These are phyloP conservation scores for Crinitomyces ghanaensis DNA, from an alignment of 805 yeast genomes.

Conservation along the genomic window DNA sequence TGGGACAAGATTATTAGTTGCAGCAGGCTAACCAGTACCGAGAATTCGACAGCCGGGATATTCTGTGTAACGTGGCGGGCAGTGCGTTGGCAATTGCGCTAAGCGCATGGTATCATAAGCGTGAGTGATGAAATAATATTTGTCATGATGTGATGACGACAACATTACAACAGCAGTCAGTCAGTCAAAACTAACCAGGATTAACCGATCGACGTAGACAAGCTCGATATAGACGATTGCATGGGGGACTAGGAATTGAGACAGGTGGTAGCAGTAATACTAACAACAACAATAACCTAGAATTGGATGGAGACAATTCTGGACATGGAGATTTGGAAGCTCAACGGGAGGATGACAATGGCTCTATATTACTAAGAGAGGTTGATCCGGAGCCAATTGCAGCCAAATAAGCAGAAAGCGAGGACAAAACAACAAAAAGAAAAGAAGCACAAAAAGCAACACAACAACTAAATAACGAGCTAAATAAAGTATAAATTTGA, in stretches of 20 bases:
- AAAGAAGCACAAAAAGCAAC: too few relatives aligned
- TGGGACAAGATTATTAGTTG: background rate
- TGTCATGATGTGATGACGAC: too few relatives aligned
- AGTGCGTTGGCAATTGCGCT: constrained; percentile 21
- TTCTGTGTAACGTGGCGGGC: constrained; percentile 29
- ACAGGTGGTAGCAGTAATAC: background rate
- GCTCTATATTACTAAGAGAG: constrained; percentile 14
- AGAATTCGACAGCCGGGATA: constrained; percentile 27
- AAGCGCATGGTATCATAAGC: constrained; percentile 27
- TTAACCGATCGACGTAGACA: constrained; percentile 21
- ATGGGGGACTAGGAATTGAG: constrained; percentile 13
- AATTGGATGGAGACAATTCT: background rate
- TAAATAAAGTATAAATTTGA: too few relatives aligned
- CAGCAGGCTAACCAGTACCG: constrained; percentile 20
- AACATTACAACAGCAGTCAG: too few relatives aligned
- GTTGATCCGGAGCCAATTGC: constrained; percentile 17
- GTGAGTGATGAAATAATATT: constrained; percentile 13
- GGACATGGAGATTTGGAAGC: constrained; percentile 6
- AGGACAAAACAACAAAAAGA: too few relatives aligned
- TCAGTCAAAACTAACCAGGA: too few relatives aligned
- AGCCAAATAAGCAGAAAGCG: too few relatives aligned
- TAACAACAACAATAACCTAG: constrained; percentile 6
- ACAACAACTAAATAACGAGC: too few relatives aligned
- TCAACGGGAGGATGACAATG: constrained; percentile 2
- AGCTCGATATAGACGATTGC: constrained; percentile 22